Percentiles rank a stretch among this genome's conserved stretches.
These are phyloP conservation scores for Paraphoma sp. DNA, from an alignment of 2,329 filamentous ascomycete genomes.

Conservation along the genomic window DNA sequence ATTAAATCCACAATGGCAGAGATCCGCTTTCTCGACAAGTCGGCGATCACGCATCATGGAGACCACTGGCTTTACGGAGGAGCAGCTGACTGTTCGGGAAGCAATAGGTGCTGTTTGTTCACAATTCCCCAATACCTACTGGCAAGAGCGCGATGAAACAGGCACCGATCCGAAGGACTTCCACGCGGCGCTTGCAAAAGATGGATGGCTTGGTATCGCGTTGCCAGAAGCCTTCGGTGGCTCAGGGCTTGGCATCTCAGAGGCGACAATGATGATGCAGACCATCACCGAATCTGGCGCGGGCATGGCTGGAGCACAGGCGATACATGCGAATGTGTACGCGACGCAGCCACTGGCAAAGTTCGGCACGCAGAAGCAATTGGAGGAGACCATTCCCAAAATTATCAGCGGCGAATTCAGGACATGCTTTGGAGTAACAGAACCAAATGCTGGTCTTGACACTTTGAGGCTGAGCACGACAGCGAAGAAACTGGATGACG, in stretches of 20 bases:
- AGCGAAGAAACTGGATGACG: constrained; percentile 58
- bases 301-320: constrained; percentile 73
- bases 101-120: constrained; percentile 72
- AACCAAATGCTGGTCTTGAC: constrained; percentile 80
- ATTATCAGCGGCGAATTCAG: constrained; percentile 76
- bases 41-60: constrained; percentile 66
- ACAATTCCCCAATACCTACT: constrained; percentile 75
- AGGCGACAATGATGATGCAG: constrained; percentile 88
- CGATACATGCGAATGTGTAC: constrained; percentile 70
- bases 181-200: constrained; percentile 74
- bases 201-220: constrained; percentile 83
- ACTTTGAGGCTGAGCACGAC: constrained; percentile 68
- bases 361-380: constrained; percentile 72
- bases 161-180: constrained; percentile 77
- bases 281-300: constrained; percentile 80
- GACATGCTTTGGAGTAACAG: constrained; percentile 84
- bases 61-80: constrained; percentile 73
- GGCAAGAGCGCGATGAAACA: constrained; percentile 74
- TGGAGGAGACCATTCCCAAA: constrained; percentile 68
- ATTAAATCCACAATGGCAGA: background rate
- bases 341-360: constrained; percentile 77
- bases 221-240: constrained; percentile 78
- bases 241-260: constrained; percentile 76
- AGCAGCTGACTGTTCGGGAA: constrained; percentile 75
- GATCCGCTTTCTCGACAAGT: constrained; percentile 40